Evolutionary conservation across 2,329 filamentous ascomycete genomes (phyloP).

Genomic region (Camillea tinctor): DNA sequence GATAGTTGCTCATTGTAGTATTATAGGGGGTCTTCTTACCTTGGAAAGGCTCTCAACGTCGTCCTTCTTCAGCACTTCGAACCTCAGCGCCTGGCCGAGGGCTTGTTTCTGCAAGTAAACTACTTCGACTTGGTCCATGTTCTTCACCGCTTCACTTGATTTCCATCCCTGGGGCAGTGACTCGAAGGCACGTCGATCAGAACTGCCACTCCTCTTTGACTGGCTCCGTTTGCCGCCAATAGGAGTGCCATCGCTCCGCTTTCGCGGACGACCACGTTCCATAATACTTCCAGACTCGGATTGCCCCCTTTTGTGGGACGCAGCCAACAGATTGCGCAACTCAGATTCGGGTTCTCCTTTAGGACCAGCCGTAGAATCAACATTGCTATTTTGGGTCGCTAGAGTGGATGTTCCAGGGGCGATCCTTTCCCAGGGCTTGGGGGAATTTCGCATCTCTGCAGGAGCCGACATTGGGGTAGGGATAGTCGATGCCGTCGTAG

Average conservation of each 20-base stretch:
- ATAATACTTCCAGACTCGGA: conserved; percentile 60
- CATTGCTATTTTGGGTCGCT: conserved; percentile 23
- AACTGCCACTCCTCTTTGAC: conserved; percentile 46
- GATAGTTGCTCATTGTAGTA: not conserved
- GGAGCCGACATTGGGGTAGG: conserved; percentile 53
- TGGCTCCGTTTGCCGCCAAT: conserved; percentile 38
- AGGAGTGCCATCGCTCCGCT: conserved; percentile 44
- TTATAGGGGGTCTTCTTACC: conserved; percentile 38
- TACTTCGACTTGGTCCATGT: conserved; percentile 49
- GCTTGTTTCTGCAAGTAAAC: conserved; percentile 58
- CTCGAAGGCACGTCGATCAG: conserved; percentile 59
- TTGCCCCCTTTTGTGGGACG: conserved; percentile 49
- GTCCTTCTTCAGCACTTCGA: conserved; percentile 61
- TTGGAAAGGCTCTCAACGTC: conserved; percentile 66
- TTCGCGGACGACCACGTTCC: conserved; percentile 61
- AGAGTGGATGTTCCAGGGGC: conserved; percentile 24
- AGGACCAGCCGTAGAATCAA: conserved; percentile 29
- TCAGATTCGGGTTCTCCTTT: conserved; percentile 32
- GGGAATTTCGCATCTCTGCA: conserved; percentile 42
- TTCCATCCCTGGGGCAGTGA: conserved; percentile 58
- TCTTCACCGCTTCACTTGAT: conserved; percentile 49
- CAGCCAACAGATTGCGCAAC: conserved; percentile 15
- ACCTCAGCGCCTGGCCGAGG: conserved; percentile 59
- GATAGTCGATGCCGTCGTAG: conserved; percentile 40
- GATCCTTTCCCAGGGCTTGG: conserved; percentile 44